These are phyloP conservation scores for Gastrodia elata DNA, from an alignment of 106 monocot species.

Conservation along the genomic window DNA sequence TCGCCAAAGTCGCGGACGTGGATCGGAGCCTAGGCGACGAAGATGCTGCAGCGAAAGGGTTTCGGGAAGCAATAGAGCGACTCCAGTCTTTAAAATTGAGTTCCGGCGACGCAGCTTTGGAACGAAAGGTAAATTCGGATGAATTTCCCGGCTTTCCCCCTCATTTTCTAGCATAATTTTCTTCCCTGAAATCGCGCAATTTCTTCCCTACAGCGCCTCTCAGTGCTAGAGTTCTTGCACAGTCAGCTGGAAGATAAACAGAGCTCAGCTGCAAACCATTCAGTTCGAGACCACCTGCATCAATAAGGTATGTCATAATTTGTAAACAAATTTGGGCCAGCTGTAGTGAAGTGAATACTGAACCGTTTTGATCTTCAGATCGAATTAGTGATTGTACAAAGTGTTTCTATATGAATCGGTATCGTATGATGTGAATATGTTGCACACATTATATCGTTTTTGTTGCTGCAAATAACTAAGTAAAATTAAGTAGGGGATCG, in stretches of 20 bases:
- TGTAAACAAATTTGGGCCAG: too few relatives aligned
- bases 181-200: not conserved
- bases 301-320: not conserved
- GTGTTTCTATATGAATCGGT: not conserved
- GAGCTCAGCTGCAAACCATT: slow-evolving; percentile 11
- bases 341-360: too few relatives aligned
- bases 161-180: not conserved
- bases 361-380: not conserved
- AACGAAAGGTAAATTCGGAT: slow-evolving; percentile 47
- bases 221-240: slow-evolving; percentile 60
- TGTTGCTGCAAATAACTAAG: too few relatives aligned
- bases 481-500: too few relatives aligned
- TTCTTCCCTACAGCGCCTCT: slow-evolving; percentile 41
- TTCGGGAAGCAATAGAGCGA: slow-evolving; percentile 71
- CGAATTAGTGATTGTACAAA: not conserved
- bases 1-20: slow-evolving; percentile 93
- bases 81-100: slow-evolving; percentile 76
- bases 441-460: not conserved
- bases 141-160: not conserved
- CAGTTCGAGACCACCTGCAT: not conserved
- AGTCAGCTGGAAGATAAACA: slow-evolving; percentile 48
- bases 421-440: not conserved
- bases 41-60: slow-evolving; percentile 45
- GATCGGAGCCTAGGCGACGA: slow-evolving; percentile 70
- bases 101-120: slow-evolving; percentile 39